Percentiles rank a stretch among this genome's conserved stretches.
phyloP scores from a whole-genome alignment of 2,329 filamentous ascomycete genomes.

The Didymella pinodella region DNA sequence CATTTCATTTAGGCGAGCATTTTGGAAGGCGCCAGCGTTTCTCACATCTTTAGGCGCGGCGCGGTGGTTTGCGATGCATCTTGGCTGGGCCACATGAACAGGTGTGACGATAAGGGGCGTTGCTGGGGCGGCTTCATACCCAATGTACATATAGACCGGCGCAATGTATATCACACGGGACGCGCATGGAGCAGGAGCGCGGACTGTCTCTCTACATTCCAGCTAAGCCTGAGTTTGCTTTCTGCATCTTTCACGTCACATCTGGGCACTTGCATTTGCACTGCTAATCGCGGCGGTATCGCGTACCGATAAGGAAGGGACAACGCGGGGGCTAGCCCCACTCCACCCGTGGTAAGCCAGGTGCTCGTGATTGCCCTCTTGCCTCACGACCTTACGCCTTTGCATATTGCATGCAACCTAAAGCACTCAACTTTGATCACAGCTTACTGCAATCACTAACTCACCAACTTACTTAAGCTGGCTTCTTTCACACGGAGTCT shows the following conservation, averaged over 20 bases:
- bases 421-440: constrained; percentile 8
- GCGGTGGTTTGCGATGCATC: constrained; percentile 29
- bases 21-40: constrained; percentile 31
- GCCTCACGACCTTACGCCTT: constrained; percentile 19
- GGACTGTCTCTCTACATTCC: background rate
- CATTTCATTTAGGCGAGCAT: constrained; percentile 32
- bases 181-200: constrained; percentile 1
- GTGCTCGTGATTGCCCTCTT: constrained; percentile 17
- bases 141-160: constrained; percentile 18
- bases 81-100: constrained; percentile 15
- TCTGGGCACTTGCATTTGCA: background rate
- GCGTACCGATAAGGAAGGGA: constrained; percentile 19
- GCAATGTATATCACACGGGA: background rate
- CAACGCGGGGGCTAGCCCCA: constrained; percentile 17
- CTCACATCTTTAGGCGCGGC: constrained; percentile 29
- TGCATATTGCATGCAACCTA: constrained; percentile 11
- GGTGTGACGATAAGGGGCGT: constrained; percentile 20
- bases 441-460: constrained; percentile 1
- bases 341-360: constrained; percentile 9
- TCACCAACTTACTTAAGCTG: background rate
- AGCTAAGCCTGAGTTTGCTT: background rate
- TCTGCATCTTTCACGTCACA: background rate
- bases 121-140: constrained; percentile 15
- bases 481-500: background rate
- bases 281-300: constrained; percentile 1